Evolutionary conservation across 1,139 yeast species (phyloP), one percentile per base, ranked within the genome.

Genomic region (Protomyces gravidus): DNA sequence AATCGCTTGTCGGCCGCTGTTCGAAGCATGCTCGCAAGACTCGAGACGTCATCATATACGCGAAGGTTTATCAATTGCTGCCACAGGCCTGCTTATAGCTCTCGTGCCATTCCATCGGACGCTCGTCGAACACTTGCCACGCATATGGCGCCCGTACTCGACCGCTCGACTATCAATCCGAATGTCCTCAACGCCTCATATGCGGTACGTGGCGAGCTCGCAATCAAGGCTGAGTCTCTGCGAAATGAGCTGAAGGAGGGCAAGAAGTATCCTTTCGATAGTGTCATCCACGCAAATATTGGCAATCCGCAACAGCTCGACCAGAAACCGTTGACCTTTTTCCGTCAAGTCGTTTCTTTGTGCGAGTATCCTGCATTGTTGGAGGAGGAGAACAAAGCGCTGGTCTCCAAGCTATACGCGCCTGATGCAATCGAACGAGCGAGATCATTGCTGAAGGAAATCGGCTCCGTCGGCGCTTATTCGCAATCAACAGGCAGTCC

Each of bases 241-340:
- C 78, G 83, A 62, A 74, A 73, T 9, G 79, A 83, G 64, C 75
- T 86, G 53, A 70, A 72, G 58, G 45, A 28, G 70, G 74, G 50
- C 39, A 25, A 33, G 47, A 81, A 87, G 1, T 75, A 89, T 63
- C 95, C 96, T 0, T 94, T 89, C 69, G 76, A 79, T 51, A 75
- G 80, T 64, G 88, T 92, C 66, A 84, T 92, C 69, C 83, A 82
- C 68, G 95, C 97, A 64, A 92, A 94, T 72, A 92, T 92, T 64
- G 98, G 98, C 36, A 94, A 94, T 71, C 98, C 98, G 1, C 98
- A 92, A 72, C 97, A 90, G 71, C 78, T 92, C 68, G 92, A 88
- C 67, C 99, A 92, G 73, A 80, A 84, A 68, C 98, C 98, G 1
- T 77, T 92, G 68, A 88, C 96, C n/a, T 94, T 94, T 78, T 89